A percentile compares a stretch with the other conserved stretches of the same genome.
Evolutionary conservation across 2,329 filamentous ascomycete genomes (phyloP).

Genomic region (Paracoccidioides lutzii): DNA sequence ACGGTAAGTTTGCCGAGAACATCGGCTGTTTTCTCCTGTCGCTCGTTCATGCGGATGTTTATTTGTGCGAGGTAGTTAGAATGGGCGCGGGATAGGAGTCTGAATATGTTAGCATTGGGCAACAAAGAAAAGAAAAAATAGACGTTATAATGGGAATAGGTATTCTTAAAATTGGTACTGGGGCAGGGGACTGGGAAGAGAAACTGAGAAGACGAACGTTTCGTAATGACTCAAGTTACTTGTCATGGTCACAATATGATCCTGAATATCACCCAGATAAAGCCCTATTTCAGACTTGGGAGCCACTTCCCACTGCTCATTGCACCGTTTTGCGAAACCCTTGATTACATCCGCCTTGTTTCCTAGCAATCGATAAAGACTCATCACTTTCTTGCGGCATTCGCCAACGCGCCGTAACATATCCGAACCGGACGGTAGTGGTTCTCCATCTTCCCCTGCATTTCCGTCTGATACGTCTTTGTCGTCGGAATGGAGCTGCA

Average conservation of each 20-base stretch:
- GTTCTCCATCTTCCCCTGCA: constrained; percentile 17
- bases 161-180: too few species aligned
- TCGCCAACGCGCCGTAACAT: constrained; percentile 90
- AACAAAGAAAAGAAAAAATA: background rate
- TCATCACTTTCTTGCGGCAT: constrained; percentile 95
- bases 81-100: constrained; percentile 80
- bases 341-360: constrained; percentile 99
- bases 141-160: background rate
- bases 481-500: constrained; percentile 56
- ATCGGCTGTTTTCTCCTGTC: constrained; percentile 89
- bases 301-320: constrained; percentile 94
- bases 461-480: constrained; percentile 16
- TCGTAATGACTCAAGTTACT: constrained; percentile 92
- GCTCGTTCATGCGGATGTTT: constrained; percentile 97
- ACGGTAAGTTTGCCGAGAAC: constrained; percentile 91
- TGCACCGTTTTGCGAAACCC: constrained; percentile 95
- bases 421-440: constrained; percentile 47
- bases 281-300: constrained; percentile 93
- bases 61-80: constrained; percentile 98
- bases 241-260: constrained; percentile 98
- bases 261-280: constrained; percentile 94
- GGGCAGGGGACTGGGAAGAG: background rate
- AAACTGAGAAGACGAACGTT: constrained; percentile 48
- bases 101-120: constrained; percentile 23
- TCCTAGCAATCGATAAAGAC: constrained; percentile 77